Conservation (phyloP, 768 basidiomycete species). For the Gloeopeniophorella convolvens region DNA sequence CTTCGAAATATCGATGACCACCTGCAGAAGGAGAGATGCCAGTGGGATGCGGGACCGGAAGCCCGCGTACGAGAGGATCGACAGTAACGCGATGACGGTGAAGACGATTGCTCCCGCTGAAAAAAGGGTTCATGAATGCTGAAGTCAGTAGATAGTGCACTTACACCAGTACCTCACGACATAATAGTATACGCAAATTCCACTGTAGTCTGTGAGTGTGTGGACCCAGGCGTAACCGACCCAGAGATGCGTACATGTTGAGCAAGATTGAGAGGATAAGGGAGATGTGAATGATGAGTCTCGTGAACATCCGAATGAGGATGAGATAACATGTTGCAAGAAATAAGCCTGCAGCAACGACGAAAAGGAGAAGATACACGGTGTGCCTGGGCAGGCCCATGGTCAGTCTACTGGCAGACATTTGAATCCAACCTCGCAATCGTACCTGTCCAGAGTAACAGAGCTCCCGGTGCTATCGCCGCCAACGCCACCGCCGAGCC, state of each 20-base stretch:
- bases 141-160: conserved; percentile 21
- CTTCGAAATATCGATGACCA: conserved; percentile 79
- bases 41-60: conserved; percentile 70
- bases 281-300: conserved; percentile 70
- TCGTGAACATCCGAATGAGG: conserved; percentile 67
- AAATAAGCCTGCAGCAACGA: conserved; percentile 60
- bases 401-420: too few species aligned
- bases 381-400: conserved; percentile 68
- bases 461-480: conserved; percentile 42
- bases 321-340: conserved; percentile 63
- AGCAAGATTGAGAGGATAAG: conserved; percentile 54
- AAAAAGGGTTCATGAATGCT: background rate
- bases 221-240: background rate
- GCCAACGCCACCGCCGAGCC: conserved; percentile 68
- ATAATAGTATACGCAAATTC: conserved; percentile 71
- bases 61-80: conserved; percentile 68
- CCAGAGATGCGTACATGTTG: conserved; percentile 46
- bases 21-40: conserved; percentile 70
- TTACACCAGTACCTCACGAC: conserved; percentile 62
- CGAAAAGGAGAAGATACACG: conserved; percentile 68
- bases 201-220: conserved; percentile 37
- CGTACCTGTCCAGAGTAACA: conserved; percentile 62
- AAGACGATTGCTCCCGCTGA: conserved; percentile 80
- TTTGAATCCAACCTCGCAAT: conserved; percentile 2
- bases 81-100: conserved; percentile 71